Percentiles rank a stretch among this genome's conserved stretches.
Conservation (phyloP, 2,329 filamentous ascomycete species). For the Aspergillus pseudoglaucus region DNA sequence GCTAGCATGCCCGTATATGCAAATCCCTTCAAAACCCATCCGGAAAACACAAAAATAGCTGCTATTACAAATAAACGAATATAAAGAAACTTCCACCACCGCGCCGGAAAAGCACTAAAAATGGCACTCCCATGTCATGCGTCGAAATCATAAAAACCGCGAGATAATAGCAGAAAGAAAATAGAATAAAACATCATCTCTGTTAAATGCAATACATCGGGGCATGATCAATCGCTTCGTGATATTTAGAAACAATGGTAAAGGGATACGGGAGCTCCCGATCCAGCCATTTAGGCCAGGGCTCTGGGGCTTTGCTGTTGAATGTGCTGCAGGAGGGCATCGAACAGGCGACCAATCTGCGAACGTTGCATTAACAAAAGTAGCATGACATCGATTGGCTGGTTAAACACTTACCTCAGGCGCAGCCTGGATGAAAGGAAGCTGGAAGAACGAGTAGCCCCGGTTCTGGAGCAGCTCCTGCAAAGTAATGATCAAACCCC, state of each 20-base stretch:
- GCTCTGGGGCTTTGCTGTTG: slow-evolving; percentile 44
- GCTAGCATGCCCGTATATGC: slow-evolving; percentile 19
- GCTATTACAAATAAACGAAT: slow-evolving; percentile 9
- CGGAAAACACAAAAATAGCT: slow-evolving; percentile 16
- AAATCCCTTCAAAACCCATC: slow-evolving; percentile 21
- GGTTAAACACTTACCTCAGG: slow-evolving; percentile 61
- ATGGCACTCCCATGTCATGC: slow-evolving; percentile 15
- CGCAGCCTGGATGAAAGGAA: slow-evolving; percentile 83
- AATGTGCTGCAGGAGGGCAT: slow-evolving; percentile 41
- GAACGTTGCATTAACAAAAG: slow-evolving; percentile 3
- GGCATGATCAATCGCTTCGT: slow-evolving; percentile 16
- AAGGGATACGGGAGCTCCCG: neutral
- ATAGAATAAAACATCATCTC: slow-evolving; percentile 7
- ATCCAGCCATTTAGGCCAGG: slow-evolving; percentile 20
- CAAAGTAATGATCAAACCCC: slow-evolving; percentile 84
- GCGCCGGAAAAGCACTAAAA: slow-evolving; percentile 14
- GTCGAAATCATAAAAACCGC: slow-evolving; percentile 12
- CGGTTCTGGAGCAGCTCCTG: slow-evolving; percentile 88
- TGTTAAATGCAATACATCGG: slow-evolving; percentile 17
- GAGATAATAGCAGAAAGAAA: slow-evolving; percentile 2
- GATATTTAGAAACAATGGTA: slow-evolving; percentile 10
- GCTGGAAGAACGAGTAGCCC: slow-evolving; percentile 83
- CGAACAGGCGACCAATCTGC: slow-evolving; percentile 41
- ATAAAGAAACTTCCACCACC: slow-evolving; percentile 13
- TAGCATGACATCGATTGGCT: neutral